Percentiles rank a stretch among this genome's conserved stretches.
phyloP scores from a whole-genome alignment of 768 basidiomycete genomes.

The Pulveroboletus sp. region DNA sequence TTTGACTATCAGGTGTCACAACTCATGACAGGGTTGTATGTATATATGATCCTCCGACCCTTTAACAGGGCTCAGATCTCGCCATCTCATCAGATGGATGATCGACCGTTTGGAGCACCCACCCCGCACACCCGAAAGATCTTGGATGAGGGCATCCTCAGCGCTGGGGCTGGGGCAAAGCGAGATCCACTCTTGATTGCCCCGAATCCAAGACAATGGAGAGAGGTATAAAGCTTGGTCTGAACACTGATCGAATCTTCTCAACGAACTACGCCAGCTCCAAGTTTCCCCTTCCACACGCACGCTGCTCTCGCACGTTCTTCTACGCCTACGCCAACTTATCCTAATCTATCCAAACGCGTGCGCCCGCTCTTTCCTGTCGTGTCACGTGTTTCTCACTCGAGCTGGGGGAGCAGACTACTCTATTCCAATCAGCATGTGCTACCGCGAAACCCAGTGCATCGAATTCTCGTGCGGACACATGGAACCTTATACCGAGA shows the following conservation, averaged over 20 bases:
- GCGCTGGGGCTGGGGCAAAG: constrained; percentile 4
- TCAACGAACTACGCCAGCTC: constrained; percentile 9
- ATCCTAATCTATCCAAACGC: constrained; percentile 21
- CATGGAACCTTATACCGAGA: constrained; percentile 26
- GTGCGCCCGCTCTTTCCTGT: constrained; percentile 8
- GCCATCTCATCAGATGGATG: constrained; percentile 17
- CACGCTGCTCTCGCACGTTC: background rate
- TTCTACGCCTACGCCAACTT: constrained; percentile 4
- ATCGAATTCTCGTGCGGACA: constrained; percentile 38
- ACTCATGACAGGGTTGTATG: constrained; percentile 15
- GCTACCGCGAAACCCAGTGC: constrained; percentile 38
- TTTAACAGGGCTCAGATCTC: constrained; percentile 16
- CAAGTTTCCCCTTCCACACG: background rate
- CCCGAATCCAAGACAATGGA: background rate
- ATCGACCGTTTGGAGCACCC: constrained; percentile 17
- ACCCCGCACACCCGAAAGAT: constrained; percentile 10
- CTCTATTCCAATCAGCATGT: constrained; percentile 31
- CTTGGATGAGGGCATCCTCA: constrained; percentile 9
- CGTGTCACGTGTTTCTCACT: constrained; percentile 10
- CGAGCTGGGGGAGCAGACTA: constrained; percentile 6
- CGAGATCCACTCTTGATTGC: constrained; percentile 6
- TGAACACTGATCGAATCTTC: background rate
- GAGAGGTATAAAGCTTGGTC: constrained; percentile 23
- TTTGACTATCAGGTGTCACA: constrained; percentile 9
- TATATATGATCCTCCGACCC: constrained; percentile 17